Evolutionary conservation across 2,329 filamentous ascomycete species (phyloP), one percentile per base, ranked within the genome.

Genomic region (Fusarium sarcochroum): DNA sequence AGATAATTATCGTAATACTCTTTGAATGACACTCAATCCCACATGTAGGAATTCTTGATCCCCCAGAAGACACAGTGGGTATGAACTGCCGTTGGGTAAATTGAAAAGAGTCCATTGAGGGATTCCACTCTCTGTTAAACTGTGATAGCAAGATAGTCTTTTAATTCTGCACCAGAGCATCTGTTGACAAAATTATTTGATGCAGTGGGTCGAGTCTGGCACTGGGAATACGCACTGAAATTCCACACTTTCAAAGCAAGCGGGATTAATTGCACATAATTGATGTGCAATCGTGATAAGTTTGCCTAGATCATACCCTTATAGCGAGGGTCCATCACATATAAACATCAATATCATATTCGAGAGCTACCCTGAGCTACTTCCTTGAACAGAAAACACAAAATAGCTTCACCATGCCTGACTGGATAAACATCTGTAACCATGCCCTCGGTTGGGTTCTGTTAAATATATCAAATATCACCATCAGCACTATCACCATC

Each of bases 401-500:
- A 25, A 49, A 35, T 13, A 48, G 10, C 9, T 37, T 23, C 21
- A 30, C 41, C 30, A 63, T 63, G 59, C 45, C 59, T 38, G 34
- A 57, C 37, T 52, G 41, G 58, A n/a, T n/a, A 48, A 23, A n/a
- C 10, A 20, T 42, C 5, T 15, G 21, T 21, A 42, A 32, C 9
- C 13, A 20, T 45, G 30, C 42, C 37, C 34, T 49, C 15, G n/a
- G 11, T 15, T 52, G 53, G 53, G 35, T 17, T 30, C 30, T 49
- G 15, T 32, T 44, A 2, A 49, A 58, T 41, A 34, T 58, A 44
- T 18, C 47, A 34, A 48, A 30, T 27, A 37, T 51, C 32, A n/a
- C 40, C 37, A 38, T 63, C 13, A 35, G 48, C 13, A 58, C 30
- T 6, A 11, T 49, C 32, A 41, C 30, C 40, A 35, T 63, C 34